Evolutionary conservation across 73 alveolate species (phyloP), one percentile per base, ranked within the genome.

Genomic region (Blepharisma japonicum): DNA sequence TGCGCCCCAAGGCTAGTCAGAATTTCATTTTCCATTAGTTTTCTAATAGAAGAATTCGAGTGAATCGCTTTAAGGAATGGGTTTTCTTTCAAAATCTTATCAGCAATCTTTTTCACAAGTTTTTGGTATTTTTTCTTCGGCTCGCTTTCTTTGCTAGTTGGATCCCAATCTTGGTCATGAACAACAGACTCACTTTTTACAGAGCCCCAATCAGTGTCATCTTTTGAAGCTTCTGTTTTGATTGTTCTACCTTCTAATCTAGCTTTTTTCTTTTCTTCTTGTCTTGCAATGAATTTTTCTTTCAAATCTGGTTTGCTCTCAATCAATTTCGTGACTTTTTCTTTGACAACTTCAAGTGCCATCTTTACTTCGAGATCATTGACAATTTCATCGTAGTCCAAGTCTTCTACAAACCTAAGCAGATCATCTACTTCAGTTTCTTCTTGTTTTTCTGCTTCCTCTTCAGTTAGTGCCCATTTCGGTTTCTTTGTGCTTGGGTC

Each of bases 321-420:
- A 49, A 84, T 93, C 67, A 90, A 91, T 48, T 88, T 86, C 84
- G 90, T 85, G 68, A 93, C 79, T 71, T 93, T 61, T 46, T 83
- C 90, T 81, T 88, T 87, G 11, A 93, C 81, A 20, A 93, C 81
- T 18, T 94, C 95, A 9, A 93, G 84, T 78, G 95, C 95, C 25
- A 85, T 88, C 74, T 88, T 70, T 39, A 93, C 96, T 71, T 93
- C 98, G 21, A 90, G 84, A 85, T 93, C 98, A 56, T 93, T 91
- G 84, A 93, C 88, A 56, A 83, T 90, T 80, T 85, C 76, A 66
- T 93, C 98, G 81, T 93, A 93, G 79, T 93, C 98, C 32, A 93
- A 77, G 81, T 90, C 94, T 48, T 93, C 83, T 67, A 94, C 96
- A 68, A 89, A 93, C 55, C 87, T 93, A 25, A 93, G 80, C 49